Percentiles rank a stretch among this genome's conserved stretches.
Evolutionary conservation across 2,329 filamentous ascomycete genomes (phyloP).

Genomic region (Claviceps sp.): DNA sequence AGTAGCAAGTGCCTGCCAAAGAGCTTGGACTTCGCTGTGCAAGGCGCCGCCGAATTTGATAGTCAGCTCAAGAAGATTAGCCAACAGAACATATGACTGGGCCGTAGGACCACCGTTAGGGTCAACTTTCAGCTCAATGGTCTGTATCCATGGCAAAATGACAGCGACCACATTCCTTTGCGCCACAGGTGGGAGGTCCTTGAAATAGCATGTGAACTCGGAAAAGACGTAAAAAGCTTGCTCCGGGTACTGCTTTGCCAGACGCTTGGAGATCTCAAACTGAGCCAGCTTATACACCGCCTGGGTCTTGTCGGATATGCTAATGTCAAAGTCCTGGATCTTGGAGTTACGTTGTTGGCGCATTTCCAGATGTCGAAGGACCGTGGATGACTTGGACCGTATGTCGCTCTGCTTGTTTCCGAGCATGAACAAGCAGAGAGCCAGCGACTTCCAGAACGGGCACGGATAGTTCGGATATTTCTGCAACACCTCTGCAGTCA

Average conservation of each 20-base stretch:
- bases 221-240: conserved; percentile 90
- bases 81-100: conserved; percentile 84
- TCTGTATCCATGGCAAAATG: conserved; percentile 91
- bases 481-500: conserved; percentile 75
- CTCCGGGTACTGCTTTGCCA: conserved; percentile 79
- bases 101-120: conserved; percentile 83
- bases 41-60: conserved; percentile 78
- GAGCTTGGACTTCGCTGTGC: conserved; percentile 91
- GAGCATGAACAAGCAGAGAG: conserved; percentile 78
- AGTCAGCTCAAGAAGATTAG: conserved; percentile 91
- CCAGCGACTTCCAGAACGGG: conserved; percentile 82
- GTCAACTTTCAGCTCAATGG: conserved; percentile 82
- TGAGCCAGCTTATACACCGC: conserved; percentile 96
- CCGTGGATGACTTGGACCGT: conserved; percentile 69
- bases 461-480: conserved; percentile 71
- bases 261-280: conserved; percentile 84
- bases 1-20: conserved; percentile 93
- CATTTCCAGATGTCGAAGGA: conserved; percentile 71
- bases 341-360: conserved; percentile 70
- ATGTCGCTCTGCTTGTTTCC: conserved; percentile 86
- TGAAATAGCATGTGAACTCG: conserved; percentile 89
- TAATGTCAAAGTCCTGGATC: conserved; percentile 94
- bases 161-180: conserved; percentile 92
- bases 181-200: conserved; percentile 64
- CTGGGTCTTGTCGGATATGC: conserved; percentile 95